Base-by-base conservation (phyloP, 768 basidiomycete genomes). In the Panus rudis region DNA sequence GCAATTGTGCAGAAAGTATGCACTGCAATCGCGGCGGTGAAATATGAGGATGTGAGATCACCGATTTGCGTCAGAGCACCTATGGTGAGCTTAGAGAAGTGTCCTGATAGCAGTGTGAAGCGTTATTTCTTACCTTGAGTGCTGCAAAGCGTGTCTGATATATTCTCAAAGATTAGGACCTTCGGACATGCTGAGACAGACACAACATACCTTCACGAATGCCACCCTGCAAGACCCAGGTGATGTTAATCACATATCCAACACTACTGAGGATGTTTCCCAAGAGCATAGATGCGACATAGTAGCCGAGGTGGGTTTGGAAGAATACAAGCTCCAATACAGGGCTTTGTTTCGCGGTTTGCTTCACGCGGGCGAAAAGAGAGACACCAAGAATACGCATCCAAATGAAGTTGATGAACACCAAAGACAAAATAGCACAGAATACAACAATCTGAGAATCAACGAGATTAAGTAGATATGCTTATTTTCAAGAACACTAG, bases 1-100 rank as follows among this genome's bases (percentile, higher is more conserved):
- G 81, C 77, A 28, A 87, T 66, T 13, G 82, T 76, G 49, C 68
- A 73, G 66, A 85, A 82, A 0, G 79, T 77, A 58, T 88, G 84
- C 8, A 84, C 52, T 1, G 79, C 78, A 50, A 84, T 79, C 4
- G 71, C 67, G 8, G 72, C 67, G 2, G 75, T 81, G 59, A 86
- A 89, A 62, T 74, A 84, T 14, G 76, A 76, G 13, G 69, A 71
- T 2, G 75, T 65, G 59, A 76, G 74, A 49, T 78, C 73, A 19
- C 78, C 82, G 19, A 81, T 64, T 52, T 84, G 76, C 68, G 72
- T 75, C 26, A 85, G 50, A 38, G 68, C 56, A 28, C 70, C 83
- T 85, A 35, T 35, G n/a, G 43, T 31, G 31, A 24, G 30, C 34
- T 17, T 38, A n/a, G 21, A 1, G 16, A 45, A 6, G 21, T 17